Percentiles rank a stretch among this genome's conserved stretches.
These are phyloP conservation scores for Xylaria sp. DNA, from an alignment of 2,329 filamentous ascomycete species.

Conservation along the genomic window DNA sequence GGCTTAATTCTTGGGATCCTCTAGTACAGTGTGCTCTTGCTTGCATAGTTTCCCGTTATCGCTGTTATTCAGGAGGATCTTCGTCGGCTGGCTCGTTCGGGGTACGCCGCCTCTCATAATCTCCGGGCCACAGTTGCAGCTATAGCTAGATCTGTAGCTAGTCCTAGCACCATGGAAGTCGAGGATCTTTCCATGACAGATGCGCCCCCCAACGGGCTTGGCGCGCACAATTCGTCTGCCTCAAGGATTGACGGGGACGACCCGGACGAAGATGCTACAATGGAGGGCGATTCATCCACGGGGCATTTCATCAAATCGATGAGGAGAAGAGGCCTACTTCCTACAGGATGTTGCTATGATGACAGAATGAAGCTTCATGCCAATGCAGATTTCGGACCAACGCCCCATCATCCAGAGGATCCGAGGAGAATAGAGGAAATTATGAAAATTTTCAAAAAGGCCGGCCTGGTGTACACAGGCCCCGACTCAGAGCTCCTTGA, in stretches of 20 bases:
- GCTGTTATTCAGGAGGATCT: background rate
- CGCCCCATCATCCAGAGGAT: conserved; percentile 92
- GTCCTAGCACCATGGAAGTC: conserved; percentile 52
- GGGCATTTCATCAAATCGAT: conserved; percentile 54
- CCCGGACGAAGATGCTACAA: conserved; percentile 50
- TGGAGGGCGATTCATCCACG: conserved; percentile 48
- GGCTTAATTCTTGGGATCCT: background rate
- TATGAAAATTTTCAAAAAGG: conserved; percentile 85
- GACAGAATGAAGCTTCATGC: conserved; percentile 95
- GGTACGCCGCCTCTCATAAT: background rate
- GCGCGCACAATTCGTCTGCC: conserved; percentile 49
- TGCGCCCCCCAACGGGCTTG: conserved; percentile 54
- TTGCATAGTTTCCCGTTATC: background rate
- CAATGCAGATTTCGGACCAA: conserved; percentile 78
- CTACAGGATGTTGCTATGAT: conserved; percentile 88
- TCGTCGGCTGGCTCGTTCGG: background rate
- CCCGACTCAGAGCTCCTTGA: conserved; percentile 64
- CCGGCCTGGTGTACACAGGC: conserved; percentile 77
- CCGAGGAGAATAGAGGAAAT: conserved; percentile 92
- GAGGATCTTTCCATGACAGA: conserved; percentile 59
- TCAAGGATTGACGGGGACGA: conserved; percentile 35
- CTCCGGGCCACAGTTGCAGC: conserved; percentile 14
- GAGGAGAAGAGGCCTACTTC: conserved; percentile 63
- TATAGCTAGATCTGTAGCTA: conserved; percentile 5
- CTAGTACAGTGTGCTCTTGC: background rate